Percentiles rank a stretch among this genome's conserved stretches.
Evolutionary conservation across 306 rosid genomes (phyloP).

Genomic region (Citrullus amarus): DNA sequence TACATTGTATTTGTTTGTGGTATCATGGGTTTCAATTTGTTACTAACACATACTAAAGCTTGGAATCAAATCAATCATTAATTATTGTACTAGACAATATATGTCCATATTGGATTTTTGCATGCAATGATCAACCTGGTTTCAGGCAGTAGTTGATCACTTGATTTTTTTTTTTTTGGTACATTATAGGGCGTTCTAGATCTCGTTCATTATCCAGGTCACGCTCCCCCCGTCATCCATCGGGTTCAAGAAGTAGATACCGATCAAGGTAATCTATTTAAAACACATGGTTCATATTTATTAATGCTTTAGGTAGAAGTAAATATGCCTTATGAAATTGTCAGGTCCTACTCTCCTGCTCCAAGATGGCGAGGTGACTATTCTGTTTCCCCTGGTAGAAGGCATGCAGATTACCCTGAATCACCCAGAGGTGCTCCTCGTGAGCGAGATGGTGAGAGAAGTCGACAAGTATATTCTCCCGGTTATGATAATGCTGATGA

Average conservation of each 20-base stretch:
- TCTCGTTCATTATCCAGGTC: conserved; percentile 80
- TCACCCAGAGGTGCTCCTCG: conserved; percentile 65
- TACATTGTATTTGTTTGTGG: not conserved
- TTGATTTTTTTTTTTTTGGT: not conserved
- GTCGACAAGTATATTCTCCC: conserved; percentile 70
- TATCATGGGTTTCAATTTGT: not conserved
- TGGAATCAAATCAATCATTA: not conserved
- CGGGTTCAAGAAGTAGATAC: conserved; percentile 70
- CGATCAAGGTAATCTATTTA: conserved; percentile 64
- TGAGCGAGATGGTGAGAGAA: conserved; percentile 51
- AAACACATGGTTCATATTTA: not conserved
- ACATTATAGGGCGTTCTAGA: conserved; percentile 55
- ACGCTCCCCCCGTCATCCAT: conserved; percentile 59
- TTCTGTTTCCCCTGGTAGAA: conserved; percentile 63
- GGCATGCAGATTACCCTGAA: conserved; percentile 56
- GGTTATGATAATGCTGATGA: conserved; percentile 49
- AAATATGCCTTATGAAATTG: not conserved
- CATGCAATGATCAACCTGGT: not conserved
- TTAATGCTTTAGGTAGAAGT: not conserved
- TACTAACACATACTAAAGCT: not conserved
- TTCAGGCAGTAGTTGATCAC: not conserved
- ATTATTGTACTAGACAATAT: not conserved
- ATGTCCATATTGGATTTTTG: not conserved
- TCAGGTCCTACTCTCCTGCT: conserved; percentile 88
- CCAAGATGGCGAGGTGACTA: conserved; percentile 67